phyloP scores from a whole-genome alignment of 768 basidiomycete genomes.

The Clitopilus hobsonii region DNA sequence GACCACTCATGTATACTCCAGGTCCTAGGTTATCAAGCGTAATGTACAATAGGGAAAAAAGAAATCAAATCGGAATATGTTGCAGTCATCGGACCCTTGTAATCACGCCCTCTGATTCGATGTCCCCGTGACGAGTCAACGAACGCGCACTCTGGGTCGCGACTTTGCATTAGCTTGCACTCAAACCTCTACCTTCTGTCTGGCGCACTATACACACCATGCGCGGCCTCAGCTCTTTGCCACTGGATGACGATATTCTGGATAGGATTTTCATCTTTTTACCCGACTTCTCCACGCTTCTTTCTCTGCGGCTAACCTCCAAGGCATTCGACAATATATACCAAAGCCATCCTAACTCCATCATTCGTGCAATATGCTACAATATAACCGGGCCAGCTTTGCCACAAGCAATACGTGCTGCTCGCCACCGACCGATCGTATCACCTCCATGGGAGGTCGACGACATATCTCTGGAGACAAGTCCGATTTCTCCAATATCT shows the following conservation, averaged over 20 bases:
- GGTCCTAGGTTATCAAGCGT: not conserved
- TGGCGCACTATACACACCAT: not conserved
- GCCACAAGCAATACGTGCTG: not conserved
- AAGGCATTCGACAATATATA: not conserved
- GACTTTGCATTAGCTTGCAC: not conserved
- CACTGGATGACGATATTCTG: not conserved
- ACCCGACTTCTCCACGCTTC: not conserved
- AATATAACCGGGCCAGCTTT: not conserved
- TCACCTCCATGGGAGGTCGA: not conserved
- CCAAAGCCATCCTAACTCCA: not conserved
- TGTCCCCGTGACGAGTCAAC: not conserved
- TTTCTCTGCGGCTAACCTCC: not conserved
- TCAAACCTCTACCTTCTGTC: not conserved
- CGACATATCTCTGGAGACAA: not conserved
- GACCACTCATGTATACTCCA: not conserved
- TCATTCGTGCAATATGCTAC: not conserved
- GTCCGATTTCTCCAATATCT: constrained; percentile 7
- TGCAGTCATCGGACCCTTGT: not conserved
- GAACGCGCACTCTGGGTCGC: not conserved
- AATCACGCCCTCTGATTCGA: not conserved
- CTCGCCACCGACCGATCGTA: not conserved
- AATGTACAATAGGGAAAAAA: not conserved
- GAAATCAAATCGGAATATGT: not conserved
- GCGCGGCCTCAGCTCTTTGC: not conserved
- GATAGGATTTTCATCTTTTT: constrained; percentile 1